Evolutionary conservation across 2,329 filamentous ascomycete species (phyloP), one percentile per base, ranked within the genome.

Genomic region (Phyllosticta capitalensis): DNA sequence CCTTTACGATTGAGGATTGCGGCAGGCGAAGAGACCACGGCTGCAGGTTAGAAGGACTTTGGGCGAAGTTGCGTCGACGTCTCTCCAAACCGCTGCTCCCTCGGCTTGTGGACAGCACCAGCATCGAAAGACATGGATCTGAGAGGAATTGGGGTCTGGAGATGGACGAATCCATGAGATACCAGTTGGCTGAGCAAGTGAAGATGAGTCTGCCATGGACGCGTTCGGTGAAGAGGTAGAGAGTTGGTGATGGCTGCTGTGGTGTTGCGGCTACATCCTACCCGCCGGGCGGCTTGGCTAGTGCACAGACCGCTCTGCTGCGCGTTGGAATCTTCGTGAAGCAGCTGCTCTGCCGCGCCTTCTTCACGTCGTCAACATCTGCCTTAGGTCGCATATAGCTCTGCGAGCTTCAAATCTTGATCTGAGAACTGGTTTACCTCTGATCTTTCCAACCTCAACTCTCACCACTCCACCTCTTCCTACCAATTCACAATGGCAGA

Each of bases 291-390:
- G 9, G 24, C 7, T 53, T 45, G 56, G 56, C 56, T 45, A 22
- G 51, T 9, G 52, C 56, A 38, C 38, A 45, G 51, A 22, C 56
- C 51, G 53, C 56, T 49, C 54, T 17, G 56, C 22, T 21, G 49
- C 49, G 49, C 38, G 38, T 59, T 59, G 56, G 56, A 59, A 59
- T 54, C 56, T 59, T 59, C 56, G 28, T 59, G 56, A 59, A 59
- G 56, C 56, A 49, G 56, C 56, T 54, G 52, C 56, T 45, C 56
- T 53, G 19, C 50, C 49, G 49, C 53, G 51, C 48, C 50, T 19
- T 28, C 52, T 45, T 28, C n/a, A n/a, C n/a, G n/a, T n/a, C 56
- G 51, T 52, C 51, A 52, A 54, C 49, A 54, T 59, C 52, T 59
- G 30, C 24, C 19, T 19, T 45, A 33, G 38, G 17, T 38, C 38